These are phyloP conservation scores for Durio zibethinus DNA, from an alignment of 345 rosid species.

Conservation along the genomic window DNA sequence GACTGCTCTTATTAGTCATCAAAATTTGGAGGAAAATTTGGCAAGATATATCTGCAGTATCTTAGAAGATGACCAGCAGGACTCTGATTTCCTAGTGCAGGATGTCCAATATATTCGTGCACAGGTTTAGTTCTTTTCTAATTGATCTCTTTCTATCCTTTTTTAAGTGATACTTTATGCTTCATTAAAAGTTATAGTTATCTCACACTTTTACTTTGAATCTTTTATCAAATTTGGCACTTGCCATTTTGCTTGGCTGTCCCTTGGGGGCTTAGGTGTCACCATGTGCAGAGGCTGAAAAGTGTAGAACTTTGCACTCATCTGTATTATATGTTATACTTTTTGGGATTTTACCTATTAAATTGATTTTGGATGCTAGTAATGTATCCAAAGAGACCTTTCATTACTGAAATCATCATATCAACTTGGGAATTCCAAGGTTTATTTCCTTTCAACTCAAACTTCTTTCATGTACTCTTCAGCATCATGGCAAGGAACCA, in stretches of 20 bases:
- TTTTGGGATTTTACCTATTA: neutral
- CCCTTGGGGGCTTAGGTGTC: conserved; percentile 2
- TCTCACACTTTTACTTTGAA: neutral
- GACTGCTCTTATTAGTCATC: conserved; percentile 59
- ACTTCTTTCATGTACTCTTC: neutral
- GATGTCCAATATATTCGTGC: conserved; percentile 72
- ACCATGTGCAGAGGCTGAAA: neutral
- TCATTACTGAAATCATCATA: neutral
- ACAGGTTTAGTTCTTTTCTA: conserved; percentile 49
- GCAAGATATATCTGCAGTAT: conserved; percentile 42
- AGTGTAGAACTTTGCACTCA: neutral
- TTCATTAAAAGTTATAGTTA: neutral
- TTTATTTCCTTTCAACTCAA: neutral
- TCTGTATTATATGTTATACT: neutral
- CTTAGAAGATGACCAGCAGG: conserved; percentile 47
- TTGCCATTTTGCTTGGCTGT: neutral
- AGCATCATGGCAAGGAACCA: neutral
- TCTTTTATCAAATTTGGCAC: conserved; percentile 3
- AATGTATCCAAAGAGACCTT: neutral
- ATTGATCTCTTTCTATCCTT: conserved; percentile 2
- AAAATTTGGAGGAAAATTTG: conserved; percentile 52
- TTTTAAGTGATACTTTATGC: neutral
- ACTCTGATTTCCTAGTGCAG: conserved; percentile 45
- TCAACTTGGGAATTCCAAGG: neutral
- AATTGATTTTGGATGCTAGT: neutral